These are phyloP conservation scores for Scorias spongiosa DNA, from an alignment of 2,329 filamentous ascomycete species.

Conservation along the genomic window DNA sequence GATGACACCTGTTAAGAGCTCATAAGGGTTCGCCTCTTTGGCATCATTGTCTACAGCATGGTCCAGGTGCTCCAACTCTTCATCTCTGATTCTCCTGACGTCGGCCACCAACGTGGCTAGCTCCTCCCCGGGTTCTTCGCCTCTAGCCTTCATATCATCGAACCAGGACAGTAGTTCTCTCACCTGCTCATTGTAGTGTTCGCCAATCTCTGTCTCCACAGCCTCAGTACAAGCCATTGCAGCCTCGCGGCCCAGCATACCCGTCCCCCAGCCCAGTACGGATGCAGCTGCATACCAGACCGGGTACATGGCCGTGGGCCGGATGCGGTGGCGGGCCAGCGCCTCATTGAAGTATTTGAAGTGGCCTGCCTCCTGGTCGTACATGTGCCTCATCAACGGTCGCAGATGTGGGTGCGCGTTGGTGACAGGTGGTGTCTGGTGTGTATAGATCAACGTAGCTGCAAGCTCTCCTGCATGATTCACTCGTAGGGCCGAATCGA, in stretches of 20 bases:
- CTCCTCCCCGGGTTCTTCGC: slow-evolving; percentile 69
- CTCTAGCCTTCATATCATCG: slow-evolving; percentile 55
- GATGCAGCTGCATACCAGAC: slow-evolving; percentile 72
- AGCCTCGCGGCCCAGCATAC: slow-evolving; percentile 74
- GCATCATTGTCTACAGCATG: slow-evolving; percentile 89
- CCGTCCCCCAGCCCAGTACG: slow-evolving; percentile 77
- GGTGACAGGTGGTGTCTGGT: slow-evolving; percentile 71
- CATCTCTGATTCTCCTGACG: slow-evolving; percentile 73
- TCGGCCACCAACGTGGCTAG: slow-evolving; percentile 56
- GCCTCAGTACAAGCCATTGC: slow-evolving; percentile 98
- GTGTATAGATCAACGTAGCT: slow-evolving; percentile 82
- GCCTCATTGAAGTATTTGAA: slow-evolving; percentile 73
- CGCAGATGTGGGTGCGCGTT: slow-evolving; percentile 73
- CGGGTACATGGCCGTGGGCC: slow-evolving; percentile 84
- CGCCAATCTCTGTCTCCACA: slow-evolving; percentile 94
- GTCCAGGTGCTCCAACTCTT: slow-evolving; percentile 93
- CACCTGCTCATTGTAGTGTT: slow-evolving; percentile 91
- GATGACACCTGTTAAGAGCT: slow-evolving; percentile 74
- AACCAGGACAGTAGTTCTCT: slow-evolving; percentile 68
- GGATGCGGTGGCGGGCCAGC: slow-evolving; percentile 71
- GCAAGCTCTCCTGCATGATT: slow-evolving; percentile 98
- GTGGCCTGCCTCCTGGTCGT: slow-evolving; percentile 86
- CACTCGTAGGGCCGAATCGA: slow-evolving; percentile 72
- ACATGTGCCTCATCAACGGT: slow-evolving; percentile 92
- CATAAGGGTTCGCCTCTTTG: slow-evolving; percentile 78